Conservation (phyloP, 768 basidiomycete species). For the Hygrocybe coccinea region DNA sequence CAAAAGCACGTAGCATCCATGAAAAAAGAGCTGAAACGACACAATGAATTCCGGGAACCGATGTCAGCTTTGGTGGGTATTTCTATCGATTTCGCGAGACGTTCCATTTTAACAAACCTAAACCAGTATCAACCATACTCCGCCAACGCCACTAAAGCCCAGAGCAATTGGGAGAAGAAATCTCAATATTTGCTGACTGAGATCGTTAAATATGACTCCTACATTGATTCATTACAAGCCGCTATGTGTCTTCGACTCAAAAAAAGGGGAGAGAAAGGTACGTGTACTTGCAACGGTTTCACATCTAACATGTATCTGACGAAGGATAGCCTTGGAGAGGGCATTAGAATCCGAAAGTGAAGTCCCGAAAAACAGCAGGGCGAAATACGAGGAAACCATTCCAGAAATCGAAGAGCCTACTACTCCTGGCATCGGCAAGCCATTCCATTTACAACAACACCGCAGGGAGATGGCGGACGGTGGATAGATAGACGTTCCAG, state of each 20-base stretch:
- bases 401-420: not conserved
- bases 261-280: conserved; percentile 83
- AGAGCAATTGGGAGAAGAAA: conserved; percentile 89
- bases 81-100: not conserved
- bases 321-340: not conserved
- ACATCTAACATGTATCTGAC: not conserved
- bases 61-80: conserved; percentile 70
- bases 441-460: not conserved
- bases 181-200: conserved; percentile 86
- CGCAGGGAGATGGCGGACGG: conserved; percentile 2
- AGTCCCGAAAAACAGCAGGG: no score
- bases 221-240: conserved; percentile 81
- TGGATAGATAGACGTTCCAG: not conserved
- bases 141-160: conserved; percentile 67
- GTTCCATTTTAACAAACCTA: conserved; percentile 12
- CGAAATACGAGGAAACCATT: not conserved
- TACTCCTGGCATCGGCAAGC: not conserved
- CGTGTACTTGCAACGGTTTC: not conserved
- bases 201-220: conserved; percentile 93
- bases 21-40: conserved; percentile 73
- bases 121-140: conserved; percentile 77
- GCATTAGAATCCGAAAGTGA: not conserved
- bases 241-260: conserved; percentile 84
- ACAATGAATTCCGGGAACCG: conserved; percentile 77
- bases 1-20: conserved; percentile 73